Evolutionary conservation across 2,329 filamentous ascomycete species (phyloP).

Genomic region (Xylariaceae sp.): DNA sequence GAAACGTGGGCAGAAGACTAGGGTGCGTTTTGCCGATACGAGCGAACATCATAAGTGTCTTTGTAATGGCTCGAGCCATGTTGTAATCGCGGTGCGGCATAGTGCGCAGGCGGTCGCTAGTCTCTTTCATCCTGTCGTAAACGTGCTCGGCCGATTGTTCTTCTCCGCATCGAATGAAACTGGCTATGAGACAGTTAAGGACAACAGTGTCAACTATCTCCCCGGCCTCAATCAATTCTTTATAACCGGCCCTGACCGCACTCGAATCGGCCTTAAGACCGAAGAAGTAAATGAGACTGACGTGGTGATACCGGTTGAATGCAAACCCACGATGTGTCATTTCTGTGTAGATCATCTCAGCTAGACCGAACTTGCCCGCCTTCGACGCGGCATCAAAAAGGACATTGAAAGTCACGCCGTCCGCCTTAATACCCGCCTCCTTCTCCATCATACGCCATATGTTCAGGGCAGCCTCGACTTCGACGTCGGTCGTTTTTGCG

Average conservation of each 20-base stretch:
- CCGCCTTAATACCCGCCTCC: slow-evolving; percentile 58
- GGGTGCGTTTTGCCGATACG: slow-evolving; percentile 52
- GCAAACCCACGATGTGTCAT: slow-evolving; percentile 65
- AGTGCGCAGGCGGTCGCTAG: slow-evolving; percentile 41
- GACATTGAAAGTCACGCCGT: slow-evolving; percentile 85
- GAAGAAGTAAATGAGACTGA: slow-evolving; percentile 78
- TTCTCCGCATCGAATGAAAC: slow-evolving; percentile 73
- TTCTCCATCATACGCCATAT: slow-evolving; percentile 91
- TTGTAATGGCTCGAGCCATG: slow-evolving; percentile 48
- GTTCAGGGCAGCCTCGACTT: slow-evolving; percentile 66
- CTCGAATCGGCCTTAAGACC: slow-evolving; percentile 70
- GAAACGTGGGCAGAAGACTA: slow-evolving; percentile 49
- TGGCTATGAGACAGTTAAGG: slow-evolving; percentile 79
- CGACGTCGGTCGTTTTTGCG: slow-evolving; percentile 50
- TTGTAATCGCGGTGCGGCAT: slow-evolving; percentile 45
- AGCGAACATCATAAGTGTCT: slow-evolving; percentile 55
- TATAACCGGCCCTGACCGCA: slow-evolving; percentile 72
- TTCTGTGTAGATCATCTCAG: slow-evolving; percentile 79
- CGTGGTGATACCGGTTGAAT: slow-evolving; percentile 75
- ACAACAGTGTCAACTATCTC: slow-evolving; percentile 85
- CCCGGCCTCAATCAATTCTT: slow-evolving; percentile 74
- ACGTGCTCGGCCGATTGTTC: slow-evolving; percentile 71
- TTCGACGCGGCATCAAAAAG: slow-evolving; percentile 86
- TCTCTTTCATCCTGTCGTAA: slow-evolving; percentile 76
- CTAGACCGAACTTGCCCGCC: slow-evolving; percentile 75